Conservation (phyloP, 441 rosid genomes). For the Raphanus hybrid region DNA sequence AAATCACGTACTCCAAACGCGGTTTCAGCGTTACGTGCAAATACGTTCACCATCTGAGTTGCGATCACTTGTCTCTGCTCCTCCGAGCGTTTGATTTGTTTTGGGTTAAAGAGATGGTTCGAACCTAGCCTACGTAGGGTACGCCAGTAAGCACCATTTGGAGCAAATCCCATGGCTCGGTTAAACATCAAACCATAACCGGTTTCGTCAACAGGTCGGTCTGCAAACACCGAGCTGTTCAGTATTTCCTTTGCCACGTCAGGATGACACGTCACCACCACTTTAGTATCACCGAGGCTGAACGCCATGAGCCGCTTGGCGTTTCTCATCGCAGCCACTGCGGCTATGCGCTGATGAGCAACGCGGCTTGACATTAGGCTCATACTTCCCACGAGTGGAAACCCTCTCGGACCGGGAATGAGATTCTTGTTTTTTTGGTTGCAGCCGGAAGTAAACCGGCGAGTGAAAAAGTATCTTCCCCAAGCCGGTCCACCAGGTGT, state of each 20-base stretch:
- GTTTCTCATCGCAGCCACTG: conserved; percentile 46
- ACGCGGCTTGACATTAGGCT: conserved; percentile 61
- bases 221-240: conserved; percentile 71
- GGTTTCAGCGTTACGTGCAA: conserved; percentile 43
- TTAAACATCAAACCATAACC: conserved; percentile 84
- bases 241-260: conserved; percentile 84
- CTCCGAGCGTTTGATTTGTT: conserved; percentile 67
- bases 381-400: conserved; percentile 78
- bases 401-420: conserved; percentile 84
- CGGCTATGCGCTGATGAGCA: conserved; percentile 73
- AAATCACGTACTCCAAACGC: conserved; percentile 55
- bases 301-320: conserved; percentile 86
- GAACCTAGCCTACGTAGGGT: conserved; percentile 68
- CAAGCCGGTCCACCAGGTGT: conserved; percentile 95
- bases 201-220: conserved; percentile 85
- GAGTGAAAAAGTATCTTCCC: conserved; percentile 58
- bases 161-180: conserved; percentile 90
- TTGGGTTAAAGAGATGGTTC: conserved; percentile 70
- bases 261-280: conserved; percentile 73
- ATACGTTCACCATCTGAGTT: conserved; percentile 54
- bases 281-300: conserved; percentile 76
- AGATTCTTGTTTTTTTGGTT: conserved; percentile 32
- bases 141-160: conserved; percentile 82
- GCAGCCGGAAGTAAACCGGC: conserved; percentile 10
- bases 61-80: conserved; percentile 54